Base-by-base conservation (phyloP, 1,284 basidiomycete genomes). In the Spongispora temasekensis region DNA sequence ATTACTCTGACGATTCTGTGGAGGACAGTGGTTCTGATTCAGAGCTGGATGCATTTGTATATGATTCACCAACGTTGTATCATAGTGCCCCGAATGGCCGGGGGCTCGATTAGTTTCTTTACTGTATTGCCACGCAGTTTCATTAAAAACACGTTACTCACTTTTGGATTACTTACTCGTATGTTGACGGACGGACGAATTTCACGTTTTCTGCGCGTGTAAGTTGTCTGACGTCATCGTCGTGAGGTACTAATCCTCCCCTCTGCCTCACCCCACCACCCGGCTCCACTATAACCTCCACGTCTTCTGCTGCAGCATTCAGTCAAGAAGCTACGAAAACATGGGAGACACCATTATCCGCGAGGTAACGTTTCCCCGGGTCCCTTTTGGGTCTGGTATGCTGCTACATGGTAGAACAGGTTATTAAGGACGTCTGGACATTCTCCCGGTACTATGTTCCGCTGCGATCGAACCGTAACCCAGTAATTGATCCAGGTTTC, bases 41-140 rank as follows among this genome's bases (percentile, higher is more conserved):
- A 2, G 88, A 89, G 64, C 76, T 81, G 40, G 89, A 91, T 71
- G 83, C 85, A 30, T 91, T 91, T 67, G 80, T 87, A 59, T 91
- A 85, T 65, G 89, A 91, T 72, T 83, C 87, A 37, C 78, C 77
- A 51, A 56, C 74, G 56, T 70, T 75, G 51, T 79, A 77, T 68
- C 77, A 74, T 60, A 77, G 69, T 62, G 72, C 76, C 60, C 76
- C 77, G 37, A 84, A 82, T 65, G 79, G 79, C 35, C 68, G 65
- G 51, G 72, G 69, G 55, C 70, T 76, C 65, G 61, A 74, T 62
- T 79, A 76, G 61, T 27, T 32, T 21, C 5, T 32, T 42, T 25
- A 7, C 15, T 23, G n/a, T 50, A 55, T 53, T 37, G 17, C 10
- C 31, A 34, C 30, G 55, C 50, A 13, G 44, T 53, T 52, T 46